Conservation (phyloP, 164 flowering plant species). For the Akebia trifoliata region DNA sequence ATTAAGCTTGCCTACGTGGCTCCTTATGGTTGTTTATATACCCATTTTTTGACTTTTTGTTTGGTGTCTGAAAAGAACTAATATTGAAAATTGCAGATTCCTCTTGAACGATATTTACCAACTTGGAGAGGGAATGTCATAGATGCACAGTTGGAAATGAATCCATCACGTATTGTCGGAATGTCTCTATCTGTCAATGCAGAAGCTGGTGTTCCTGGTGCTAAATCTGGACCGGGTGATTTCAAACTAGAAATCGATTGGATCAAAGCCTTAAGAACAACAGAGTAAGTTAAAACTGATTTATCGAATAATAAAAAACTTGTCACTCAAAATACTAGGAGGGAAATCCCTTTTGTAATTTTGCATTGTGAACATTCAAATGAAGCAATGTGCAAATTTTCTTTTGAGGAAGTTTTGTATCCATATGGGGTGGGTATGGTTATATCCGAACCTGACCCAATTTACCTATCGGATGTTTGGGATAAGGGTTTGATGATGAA, state of each 20-base stretch:
- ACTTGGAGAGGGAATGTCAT: constrained; percentile 94
- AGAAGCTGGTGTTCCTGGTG: constrained; percentile 67
- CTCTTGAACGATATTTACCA: constrained; percentile 74
- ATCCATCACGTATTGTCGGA: constrained; percentile 80
- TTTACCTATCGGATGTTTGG: no score
- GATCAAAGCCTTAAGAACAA: constrained; percentile 76
- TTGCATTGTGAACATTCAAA: no score
- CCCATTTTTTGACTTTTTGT: no score
- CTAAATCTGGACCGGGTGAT: constrained; percentile 80
- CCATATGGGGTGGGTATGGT: no score
- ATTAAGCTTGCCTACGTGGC: not conserved
- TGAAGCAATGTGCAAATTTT: no score
- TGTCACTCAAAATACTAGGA: no score
- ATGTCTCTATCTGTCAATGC: constrained; percentile 92
- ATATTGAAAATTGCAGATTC: constrained; percentile 49
- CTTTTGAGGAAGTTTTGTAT: no score
- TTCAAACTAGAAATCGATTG: constrained; percentile 82
- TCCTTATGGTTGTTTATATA: not conserved
- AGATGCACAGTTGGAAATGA: constrained; percentile 84
- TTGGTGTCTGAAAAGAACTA: not conserved
- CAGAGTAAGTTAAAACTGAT: no score
- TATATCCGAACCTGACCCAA: no score
- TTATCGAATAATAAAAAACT: constrained; percentile 1
- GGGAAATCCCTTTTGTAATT: no score
- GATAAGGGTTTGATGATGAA: no score